phyloP scores from a whole-genome alignment of 2,329 filamentous ascomycete genomes.

The Stagonosporopsis tanaceti region DNA sequence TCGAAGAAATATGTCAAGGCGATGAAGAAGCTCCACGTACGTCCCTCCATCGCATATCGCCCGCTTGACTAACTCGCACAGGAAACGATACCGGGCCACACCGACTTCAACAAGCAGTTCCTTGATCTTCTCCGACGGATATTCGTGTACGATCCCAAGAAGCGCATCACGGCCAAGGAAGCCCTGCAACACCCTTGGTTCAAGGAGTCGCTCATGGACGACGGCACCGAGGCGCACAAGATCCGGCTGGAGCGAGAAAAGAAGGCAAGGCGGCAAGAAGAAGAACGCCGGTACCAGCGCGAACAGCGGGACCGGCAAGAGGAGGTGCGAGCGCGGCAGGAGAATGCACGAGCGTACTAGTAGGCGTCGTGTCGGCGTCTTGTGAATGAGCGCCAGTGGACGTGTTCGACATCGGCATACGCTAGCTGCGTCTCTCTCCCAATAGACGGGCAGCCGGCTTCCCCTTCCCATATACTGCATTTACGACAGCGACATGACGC shows the following conservation, averaged over 20 bases:
- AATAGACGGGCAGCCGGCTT: slow-evolving; percentile 12
- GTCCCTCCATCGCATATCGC: slow-evolving; percentile 28
- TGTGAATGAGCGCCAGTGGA: slow-evolving; percentile 23
- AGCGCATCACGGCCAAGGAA: slow-evolving; percentile 70
- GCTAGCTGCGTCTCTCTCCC: slow-evolving; percentile 19
- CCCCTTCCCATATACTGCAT: slow-evolving; percentile 49
- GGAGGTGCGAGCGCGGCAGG: no score
- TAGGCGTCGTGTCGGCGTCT: slow-evolving; percentile 9
- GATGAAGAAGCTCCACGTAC: slow-evolving; percentile 70
- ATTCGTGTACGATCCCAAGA: slow-evolving; percentile 72
- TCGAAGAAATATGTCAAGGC: slow-evolving; percentile 72
- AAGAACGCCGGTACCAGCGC: slow-evolving; percentile 42
- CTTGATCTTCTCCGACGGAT: slow-evolving; percentile 69
- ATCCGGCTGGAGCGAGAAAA: slow-evolving; percentile 59
- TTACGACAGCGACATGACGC: slow-evolving; percentile 50
- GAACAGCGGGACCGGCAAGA: slow-evolving; percentile 29
- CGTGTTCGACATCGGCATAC: slow-evolving; percentile 10
- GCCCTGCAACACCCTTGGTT: slow-evolving; percentile 73
- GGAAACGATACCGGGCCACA: slow-evolving; percentile 69
- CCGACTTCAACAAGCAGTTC: slow-evolving; percentile 68
- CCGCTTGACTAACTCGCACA: slow-evolving; percentile 42
- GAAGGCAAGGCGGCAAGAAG: slow-evolving; percentile 44
- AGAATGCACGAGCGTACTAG: slow-evolving; percentile 26
- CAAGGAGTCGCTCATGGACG: slow-evolving; percentile 68
- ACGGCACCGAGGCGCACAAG: slow-evolving; percentile 70